Base-by-base conservation (phyloP, 106 monocot genomes). In the Alisma plantagoaquatica region DNA sequence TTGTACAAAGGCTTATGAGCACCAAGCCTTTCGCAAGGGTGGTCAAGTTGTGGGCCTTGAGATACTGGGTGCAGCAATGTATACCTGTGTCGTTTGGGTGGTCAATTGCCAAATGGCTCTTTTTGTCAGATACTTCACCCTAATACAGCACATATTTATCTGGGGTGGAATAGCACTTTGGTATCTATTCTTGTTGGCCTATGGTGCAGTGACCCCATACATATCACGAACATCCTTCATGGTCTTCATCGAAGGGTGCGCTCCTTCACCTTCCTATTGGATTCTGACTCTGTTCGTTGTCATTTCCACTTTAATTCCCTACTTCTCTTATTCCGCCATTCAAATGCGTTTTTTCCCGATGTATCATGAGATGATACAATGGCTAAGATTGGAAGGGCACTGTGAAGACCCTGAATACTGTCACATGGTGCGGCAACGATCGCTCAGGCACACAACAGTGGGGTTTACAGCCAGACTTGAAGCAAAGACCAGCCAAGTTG, bases 41-140 rank as follows among this genome's bases (percentile, higher is more conserved):
- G 94, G 94, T 0, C 69, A 96, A 55, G 61, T 45, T 0, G 64
- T 73, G 0, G 59, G 46, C 51, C 31, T 62, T 0, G 62, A 71
- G 15, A 59, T 82, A 24, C 60, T 89, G 4, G 89, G 81, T 0
- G 44, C 63, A 25, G 64, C 71, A 29, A 82, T 98, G 81, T 98
- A 98, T 72, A 85, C 84, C 1, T 77, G 81, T 27, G 67, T 98
- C 11, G 71, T 98, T 2, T 98, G 96, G 96, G 96, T 98, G 9
- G 89, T 89, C 3, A 98, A 98, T 65, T 73, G 84, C 38, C 96
- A 89, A 43, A 89, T 98, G 96, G 96, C 96, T 3, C 57, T 98
- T 18, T 77, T 76, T 0, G 59, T 98, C 52, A 53, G 69, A 57
- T 89, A 98, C 63, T 89, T 98, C 71, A 98, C 89, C 12, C 50